phyloP scores from a whole-genome alignment of 2,329 filamentous ascomycete species.

The Calonectria pseudoreteaudii region DNA sequence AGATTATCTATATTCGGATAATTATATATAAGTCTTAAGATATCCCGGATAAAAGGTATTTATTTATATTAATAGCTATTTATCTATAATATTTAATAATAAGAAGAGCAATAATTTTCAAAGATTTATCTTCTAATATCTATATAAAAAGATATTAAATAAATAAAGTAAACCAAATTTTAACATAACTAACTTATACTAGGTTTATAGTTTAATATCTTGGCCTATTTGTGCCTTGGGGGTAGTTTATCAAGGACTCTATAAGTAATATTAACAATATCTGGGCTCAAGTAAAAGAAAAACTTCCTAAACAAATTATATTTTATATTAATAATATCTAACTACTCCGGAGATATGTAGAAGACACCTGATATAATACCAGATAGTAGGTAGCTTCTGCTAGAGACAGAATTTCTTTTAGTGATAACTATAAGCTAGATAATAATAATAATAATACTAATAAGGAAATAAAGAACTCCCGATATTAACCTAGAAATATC shows the following conservation, averaged over 20 bases:
- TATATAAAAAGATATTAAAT: no score
- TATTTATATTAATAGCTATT: background rate
- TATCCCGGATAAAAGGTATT: background rate
- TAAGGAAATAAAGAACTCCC: background rate
- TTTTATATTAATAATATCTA: no score
- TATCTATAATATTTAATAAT: no score
- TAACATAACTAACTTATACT: background rate
- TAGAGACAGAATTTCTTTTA: background rate
- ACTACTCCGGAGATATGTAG: background rate
- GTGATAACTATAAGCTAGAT: background rate
- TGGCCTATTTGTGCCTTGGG: background rate
- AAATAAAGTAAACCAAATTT: no score
- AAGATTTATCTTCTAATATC: background rate
- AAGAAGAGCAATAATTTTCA: background rate
- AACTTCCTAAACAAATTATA: no score
- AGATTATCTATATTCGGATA: constrained; percentile 7
- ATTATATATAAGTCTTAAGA: background rate
- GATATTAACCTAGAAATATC: background rate
- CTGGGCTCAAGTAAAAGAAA: no score
- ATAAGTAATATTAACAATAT: no score
- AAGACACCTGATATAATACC: background rate
- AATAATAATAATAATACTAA: background rate
- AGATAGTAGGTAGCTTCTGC: background rate
- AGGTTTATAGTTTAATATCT: background rate
- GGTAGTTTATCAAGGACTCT: no score